Conservation (phyloP, 495 filamentous ascomycete species). For the Rhizodiscina lignyota region DNA sequence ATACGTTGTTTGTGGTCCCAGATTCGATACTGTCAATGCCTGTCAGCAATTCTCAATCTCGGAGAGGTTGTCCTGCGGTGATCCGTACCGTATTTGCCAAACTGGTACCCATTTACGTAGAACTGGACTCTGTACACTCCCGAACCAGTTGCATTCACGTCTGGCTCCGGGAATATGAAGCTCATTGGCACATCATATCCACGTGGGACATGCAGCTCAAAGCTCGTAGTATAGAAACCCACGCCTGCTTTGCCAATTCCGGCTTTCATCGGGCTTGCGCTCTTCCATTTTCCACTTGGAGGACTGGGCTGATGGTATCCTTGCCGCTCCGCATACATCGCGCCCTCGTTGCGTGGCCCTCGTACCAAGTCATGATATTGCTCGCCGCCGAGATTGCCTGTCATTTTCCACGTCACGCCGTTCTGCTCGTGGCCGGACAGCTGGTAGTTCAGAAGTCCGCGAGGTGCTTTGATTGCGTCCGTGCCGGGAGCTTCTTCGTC, state of each 20-base stretch:
- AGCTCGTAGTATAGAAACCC: conserved; percentile 31
- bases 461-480: conserved; percentile 50
- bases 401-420: conserved; percentile 55
- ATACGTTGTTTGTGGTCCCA: conserved; percentile 50
- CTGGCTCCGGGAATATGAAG: conserved; percentile 21
- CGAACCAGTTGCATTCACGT: too few relatives aligned
- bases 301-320: conserved; percentile 51
- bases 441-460: conserved; percentile 47
- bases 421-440: conserved; percentile 28
- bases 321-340: conserved; percentile 51
- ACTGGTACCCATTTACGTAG: conserved; percentile 65
- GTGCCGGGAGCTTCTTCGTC: conserved; percentile 43
- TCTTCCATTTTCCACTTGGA: too few relatives aligned
- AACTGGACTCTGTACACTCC: conserved; percentile 34
- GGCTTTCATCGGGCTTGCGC: conserved; percentile 31
- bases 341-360: conserved; percentile 67
- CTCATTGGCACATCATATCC: conserved; percentile 25
- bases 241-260: conserved; percentile 38
- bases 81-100: conserved; percentile 54
- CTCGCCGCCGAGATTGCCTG: conserved; percentile 63
- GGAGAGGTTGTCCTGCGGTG: too few relatives aligned
- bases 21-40: conserved; percentile 39
- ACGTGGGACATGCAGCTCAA: conserved; percentile 19
- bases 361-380: conserved; percentile 45
- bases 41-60: too few relatives aligned